Base-by-base conservation (phyloP, 2,329 filamentous ascomycete genomes). In the Furcasterigmium sp. region DNA sequence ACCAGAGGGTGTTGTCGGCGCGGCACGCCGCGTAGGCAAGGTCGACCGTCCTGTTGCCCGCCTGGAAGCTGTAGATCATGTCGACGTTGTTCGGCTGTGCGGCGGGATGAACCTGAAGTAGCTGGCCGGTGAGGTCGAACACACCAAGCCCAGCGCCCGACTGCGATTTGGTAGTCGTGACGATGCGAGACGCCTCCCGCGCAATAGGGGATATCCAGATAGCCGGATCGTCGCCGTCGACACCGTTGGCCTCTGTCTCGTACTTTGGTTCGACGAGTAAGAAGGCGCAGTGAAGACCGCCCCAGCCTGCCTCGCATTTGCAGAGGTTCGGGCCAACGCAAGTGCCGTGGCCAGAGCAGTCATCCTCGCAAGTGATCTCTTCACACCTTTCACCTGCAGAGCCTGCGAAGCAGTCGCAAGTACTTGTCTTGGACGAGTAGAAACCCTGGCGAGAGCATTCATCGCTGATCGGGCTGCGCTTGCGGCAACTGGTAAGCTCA, bases 61-160 rank as follows among this genome's bases (percentile, higher is more conserved):
- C 59, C 5, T 62, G 51, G 37, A 78, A 70, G 9, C 62, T 63
- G 42, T 75, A 76, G 34, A 78, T 73, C 20, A 77, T 62, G 40
- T 78, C 74, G 1, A 77, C 72, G 29, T 78, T 77, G 46, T 77
- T 75, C 0, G 75, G 75, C 42, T 77, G 61, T 2, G 61, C 63
- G 1, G 72, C 72, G 0, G 54, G 45, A 7, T 73, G 57, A 4
- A 63, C 61, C 50, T 76, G 72, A 1, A 76, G 45, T 3, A 70
- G 55, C 20, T 69, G 73, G 0, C 75, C 73, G 8, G 59, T 56
- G 2, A 77, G 53, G 42, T 76, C 68, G 26, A 73, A 77, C 0
- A 76, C 69, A 0, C 60, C 65, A 5, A 78, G 61, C 0, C 75
- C 73, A 7, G 72, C 66, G 1, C 72, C 72, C 2, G 61, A 53